Base-by-base conservation (phyloP, 169 alveolate genomes). In the Eimeria maxima region DNA sequence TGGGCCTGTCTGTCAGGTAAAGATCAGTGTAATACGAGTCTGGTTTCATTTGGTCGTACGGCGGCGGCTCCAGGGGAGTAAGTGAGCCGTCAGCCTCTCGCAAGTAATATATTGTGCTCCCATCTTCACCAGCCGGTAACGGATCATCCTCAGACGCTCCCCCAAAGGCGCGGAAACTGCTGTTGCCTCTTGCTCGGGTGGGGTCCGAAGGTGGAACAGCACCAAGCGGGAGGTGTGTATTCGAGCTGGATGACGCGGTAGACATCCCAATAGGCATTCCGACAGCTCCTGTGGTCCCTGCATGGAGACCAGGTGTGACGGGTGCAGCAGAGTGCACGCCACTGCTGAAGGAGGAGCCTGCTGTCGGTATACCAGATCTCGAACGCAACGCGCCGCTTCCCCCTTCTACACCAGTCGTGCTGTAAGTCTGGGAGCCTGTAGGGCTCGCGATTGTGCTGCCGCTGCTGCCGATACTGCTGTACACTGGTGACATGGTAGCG, bases 1-100 rank as follows among this genome's bases (percentile, higher is more conserved):
- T 86, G 63, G 93, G 93, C 63, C 63, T 47, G 80, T 86, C 93
- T 11, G 93, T 60, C 29, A 86, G 78, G 67, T 86, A 86, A 22
- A 86, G 93, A 20, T 86, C 93, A 42, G 93, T 86, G 93, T 86
- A 86, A 80, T 86, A 86, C 4, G 93, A 86, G 78, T 86, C 93
- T 8, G 93, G 93, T 45, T 86, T 86, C 93, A 86, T 86, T 50
- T 86, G 93, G 18, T 86, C 93, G 63, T 86, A 86, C 3, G 93
- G 93, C 22, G 93, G 93, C 11, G 93, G 93, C 60, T 86, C 93
- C 14, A 86, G 67, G 10, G 93, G 93, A 7, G 93, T 86, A 11
- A 86, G 80, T 2, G 93, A 86, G 47, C 93, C 93, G n/a, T 86
- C 93, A 13, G 93, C 93, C 93, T 86, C 93, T 33, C 93, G 29